These are phyloP conservation scores for Erysimum pusillum DNA, from an alignment of 441 rosid genomes.

Conservation along the genomic window DNA sequence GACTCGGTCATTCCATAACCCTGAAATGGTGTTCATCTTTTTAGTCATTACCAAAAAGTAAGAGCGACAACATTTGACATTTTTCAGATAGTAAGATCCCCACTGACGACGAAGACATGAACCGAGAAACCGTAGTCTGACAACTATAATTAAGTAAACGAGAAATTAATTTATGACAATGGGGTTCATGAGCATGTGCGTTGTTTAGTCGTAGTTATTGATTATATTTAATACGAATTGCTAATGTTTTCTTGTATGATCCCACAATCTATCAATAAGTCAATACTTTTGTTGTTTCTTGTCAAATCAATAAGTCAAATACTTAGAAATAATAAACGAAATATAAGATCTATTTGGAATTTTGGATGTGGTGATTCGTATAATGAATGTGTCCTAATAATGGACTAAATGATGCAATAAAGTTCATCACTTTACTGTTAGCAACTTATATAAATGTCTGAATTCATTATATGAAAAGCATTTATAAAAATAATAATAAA, in stretches of 20 bases:
- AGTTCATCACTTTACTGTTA: no score
- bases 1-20: conserved; percentile 97
- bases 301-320: conserved; percentile 8
- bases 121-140: conserved; percentile 20
- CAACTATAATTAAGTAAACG: conserved; percentile 12
- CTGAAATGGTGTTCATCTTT: conserved; percentile 37
- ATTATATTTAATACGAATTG: neutral
- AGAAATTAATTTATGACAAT: conserved; percentile 3
- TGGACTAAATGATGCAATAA: neutral
- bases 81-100: conserved; percentile 1
- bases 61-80: conserved; percentile 12
- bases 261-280: conserved; percentile 31
- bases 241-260: conserved; percentile 11
- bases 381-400: conserved; percentile 5
- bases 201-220: conserved; percentile 15
- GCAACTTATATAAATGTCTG: neutral
- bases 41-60: conserved; percentile 6
- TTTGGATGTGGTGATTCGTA: conserved; percentile 5
- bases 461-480: neutral
- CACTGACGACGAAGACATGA: conserved; percentile 23
- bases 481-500: neutral
- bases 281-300: neutral
- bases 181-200: conserved; percentile 25
- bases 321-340: conserved; percentile 4
- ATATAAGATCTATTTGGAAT: neutral